These are phyloP conservation scores for Dioscorea alata DNA, from an alignment of 106 monocot species.

Conservation along the genomic window DNA sequence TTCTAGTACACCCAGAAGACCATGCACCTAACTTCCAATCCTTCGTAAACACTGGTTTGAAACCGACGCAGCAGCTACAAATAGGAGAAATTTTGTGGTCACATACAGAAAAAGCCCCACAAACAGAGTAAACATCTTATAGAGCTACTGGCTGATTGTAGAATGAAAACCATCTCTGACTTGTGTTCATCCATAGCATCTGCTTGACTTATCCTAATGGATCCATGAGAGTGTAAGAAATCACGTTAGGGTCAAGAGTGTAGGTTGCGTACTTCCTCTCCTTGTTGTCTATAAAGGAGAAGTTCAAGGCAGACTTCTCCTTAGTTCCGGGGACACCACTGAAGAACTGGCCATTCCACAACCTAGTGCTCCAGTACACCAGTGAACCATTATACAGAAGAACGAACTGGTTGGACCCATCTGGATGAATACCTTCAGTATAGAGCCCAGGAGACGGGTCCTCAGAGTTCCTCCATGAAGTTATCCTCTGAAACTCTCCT, in stretches of 20 bases:
- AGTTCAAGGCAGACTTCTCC: not conserved
- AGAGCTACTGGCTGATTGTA: not conserved
- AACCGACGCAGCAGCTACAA: not conserved
- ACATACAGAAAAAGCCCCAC: not conserved
- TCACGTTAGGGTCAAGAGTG: not conserved
- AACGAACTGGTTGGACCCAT: not conserved
- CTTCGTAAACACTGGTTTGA: not conserved
- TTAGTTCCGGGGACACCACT: not conserved
- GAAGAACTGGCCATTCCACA: not conserved
- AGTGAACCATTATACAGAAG: not conserved
- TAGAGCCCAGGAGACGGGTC: conserved; percentile 8
- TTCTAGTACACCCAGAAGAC: conserved; percentile 15
- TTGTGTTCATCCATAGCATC: not conserved
- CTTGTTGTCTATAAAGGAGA: not conserved
- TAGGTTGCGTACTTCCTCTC: not conserved
- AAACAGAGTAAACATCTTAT: not conserved
- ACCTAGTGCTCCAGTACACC: not conserved
- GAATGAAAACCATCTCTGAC: not conserved
- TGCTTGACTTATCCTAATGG: not conserved
- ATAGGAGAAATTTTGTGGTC: not conserved
- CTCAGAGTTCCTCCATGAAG: conserved; percentile 9
- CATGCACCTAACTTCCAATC: conserved; percentile 14
- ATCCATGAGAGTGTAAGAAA: not conserved
- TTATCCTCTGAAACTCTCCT: not conserved
- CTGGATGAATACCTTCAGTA: not conserved